Evolutionary conservation across 192 early-diverging fungal genomes (phyloP).

Genomic region (Coemansia sp.): DNA sequence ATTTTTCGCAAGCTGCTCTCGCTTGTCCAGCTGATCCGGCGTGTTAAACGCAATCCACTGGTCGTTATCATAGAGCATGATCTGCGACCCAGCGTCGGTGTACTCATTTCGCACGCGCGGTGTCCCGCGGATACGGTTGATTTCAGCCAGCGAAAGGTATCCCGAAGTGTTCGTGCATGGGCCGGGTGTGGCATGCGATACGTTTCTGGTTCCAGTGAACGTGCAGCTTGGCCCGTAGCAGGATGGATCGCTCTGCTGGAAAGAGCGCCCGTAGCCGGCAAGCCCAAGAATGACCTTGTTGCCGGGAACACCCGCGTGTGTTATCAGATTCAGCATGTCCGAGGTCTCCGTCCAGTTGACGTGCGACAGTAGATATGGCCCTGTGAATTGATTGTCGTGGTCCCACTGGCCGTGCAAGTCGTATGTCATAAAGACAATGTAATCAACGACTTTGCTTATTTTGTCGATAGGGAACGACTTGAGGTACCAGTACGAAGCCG

Average conservation of each 20-base stretch:
- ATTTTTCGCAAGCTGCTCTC: not conserved
- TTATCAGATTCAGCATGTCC: conserved; percentile 15
- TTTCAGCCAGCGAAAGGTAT: conserved; percentile 1
- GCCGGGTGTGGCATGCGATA: not conserved
- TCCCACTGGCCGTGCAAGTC: conserved; percentile 32
- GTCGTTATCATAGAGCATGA: conserved; percentile 17
- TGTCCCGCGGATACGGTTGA: not conserved
- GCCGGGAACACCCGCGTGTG: conserved; percentile 24
- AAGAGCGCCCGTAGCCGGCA: conserved; percentile 13
- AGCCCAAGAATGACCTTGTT: conserved; percentile 34
- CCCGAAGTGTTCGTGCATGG: conserved; percentile 10
- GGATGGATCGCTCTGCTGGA: conserved; percentile 2
- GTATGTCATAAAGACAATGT: conserved; percentile 32
- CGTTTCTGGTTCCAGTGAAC: conserved; percentile 6
- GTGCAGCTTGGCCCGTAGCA: not conserved
- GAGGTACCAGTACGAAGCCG: conserved; percentile 22
- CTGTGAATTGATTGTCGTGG: conserved; percentile 16
- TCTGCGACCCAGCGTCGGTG: not conserved
- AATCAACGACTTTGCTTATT: conserved; percentile 17
- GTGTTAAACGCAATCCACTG: conserved; percentile 19
- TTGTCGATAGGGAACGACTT: conserved; percentile 17
- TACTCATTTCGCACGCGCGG: not conserved
- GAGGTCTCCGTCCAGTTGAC: conserved; percentile 19
- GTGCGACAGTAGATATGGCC: conserved; percentile 13
- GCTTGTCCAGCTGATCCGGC: conserved; percentile 1